Conservation (phyloP, 768 basidiomycete genomes). For the Boletales sp. region DNA sequence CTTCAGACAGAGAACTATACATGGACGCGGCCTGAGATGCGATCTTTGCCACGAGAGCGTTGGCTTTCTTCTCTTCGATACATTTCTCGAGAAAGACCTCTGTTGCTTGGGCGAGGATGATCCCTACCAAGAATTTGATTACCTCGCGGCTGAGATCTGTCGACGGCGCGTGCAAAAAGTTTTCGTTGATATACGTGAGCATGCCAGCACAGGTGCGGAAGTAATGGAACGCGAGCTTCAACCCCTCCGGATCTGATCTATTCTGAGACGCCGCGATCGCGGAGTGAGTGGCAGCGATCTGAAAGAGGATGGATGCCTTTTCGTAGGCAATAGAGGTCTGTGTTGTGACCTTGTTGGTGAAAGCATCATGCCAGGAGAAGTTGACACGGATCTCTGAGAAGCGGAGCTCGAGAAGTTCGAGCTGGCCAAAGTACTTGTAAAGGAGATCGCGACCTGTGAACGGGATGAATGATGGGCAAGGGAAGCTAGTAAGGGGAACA, state of each 20-base stretch:
- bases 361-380: constrained; percentile 97
- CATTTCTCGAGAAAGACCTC: constrained; percentile 97
- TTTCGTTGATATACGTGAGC: constrained; percentile 98
- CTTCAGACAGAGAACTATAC: constrained; percentile 82
- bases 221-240: constrained; percentile 92
- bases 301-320: constrained; percentile 96
- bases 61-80: constrained; percentile 86
- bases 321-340: constrained; percentile 98
- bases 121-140: constrained; percentile 84
- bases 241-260: constrained; percentile 83
- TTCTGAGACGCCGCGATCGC: constrained; percentile 84
- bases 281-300: constrained; percentile 92
- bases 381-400: constrained; percentile 96
- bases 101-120: constrained; percentile 90
- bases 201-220: constrained; percentile 89
- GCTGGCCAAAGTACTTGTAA: constrained; percentile 99
- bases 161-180: constrained; percentile 96
- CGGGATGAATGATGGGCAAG: background rate
- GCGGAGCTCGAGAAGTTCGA: constrained; percentile 93
- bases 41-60: constrained; percentile 75
- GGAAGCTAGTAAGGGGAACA: constrained; percentile 14
- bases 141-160: constrained; percentile 94
- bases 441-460: constrained; percentile 79
- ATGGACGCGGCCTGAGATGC: constrained; percentile 77
- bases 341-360: constrained; percentile 88